Evolutionary conservation across 371 early-diverging fungal genomes (phyloP), one percentile per base, ranked within the genome.

Genomic region (Circinella minor): DNA sequence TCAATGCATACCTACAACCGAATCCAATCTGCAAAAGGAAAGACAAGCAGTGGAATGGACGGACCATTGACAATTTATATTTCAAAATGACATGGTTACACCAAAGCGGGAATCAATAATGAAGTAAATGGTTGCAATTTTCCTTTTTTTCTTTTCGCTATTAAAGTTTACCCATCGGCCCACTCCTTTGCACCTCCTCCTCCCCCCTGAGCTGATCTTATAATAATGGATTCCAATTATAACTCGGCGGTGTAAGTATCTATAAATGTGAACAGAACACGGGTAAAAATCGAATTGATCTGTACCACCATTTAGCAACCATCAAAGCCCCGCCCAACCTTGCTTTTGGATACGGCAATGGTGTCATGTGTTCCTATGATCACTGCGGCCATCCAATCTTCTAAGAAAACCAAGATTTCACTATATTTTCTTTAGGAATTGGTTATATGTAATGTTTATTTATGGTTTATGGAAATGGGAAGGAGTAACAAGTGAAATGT

Each of bases 21-120:
- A 61, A 43, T 65, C 66, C 66, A 70, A 66, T 36, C 67, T 71
- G 71, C 67, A 71, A 71, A 71, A 67, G 71, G 71, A 71, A 70
- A 67, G 60, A 60, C 60, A 67, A 67, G 61, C 60, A 60, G 46
- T 66, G 59, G 9, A 37, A 20, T 37, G 36, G 37, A 49, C n/a
- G 51, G 60, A 20, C 46, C 43, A 39, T 60, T 61, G 68, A 15
- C 68, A 68, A 61, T 68, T 68, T 68, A 57, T 68, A 62, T 39
- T 4, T 11, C 65, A 1, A 47, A 66, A 36, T 59, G 60, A 66
- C 68, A 62, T 36, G 68, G 68, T 68, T 68, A 68, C 68, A 68
- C 68, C 15, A 15, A 62, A 48, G 54, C 47, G 62, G 59, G 36
- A 57, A n/a, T 55, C 60, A 66, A 66, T 17, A 49, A 47, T 63